Evolutionary conservation across 202 grass and related monocot genomes (phyloP), one percentile per base, ranked within the genome.

Genomic region (Bolboschoenoplectus hybrid): DNA sequence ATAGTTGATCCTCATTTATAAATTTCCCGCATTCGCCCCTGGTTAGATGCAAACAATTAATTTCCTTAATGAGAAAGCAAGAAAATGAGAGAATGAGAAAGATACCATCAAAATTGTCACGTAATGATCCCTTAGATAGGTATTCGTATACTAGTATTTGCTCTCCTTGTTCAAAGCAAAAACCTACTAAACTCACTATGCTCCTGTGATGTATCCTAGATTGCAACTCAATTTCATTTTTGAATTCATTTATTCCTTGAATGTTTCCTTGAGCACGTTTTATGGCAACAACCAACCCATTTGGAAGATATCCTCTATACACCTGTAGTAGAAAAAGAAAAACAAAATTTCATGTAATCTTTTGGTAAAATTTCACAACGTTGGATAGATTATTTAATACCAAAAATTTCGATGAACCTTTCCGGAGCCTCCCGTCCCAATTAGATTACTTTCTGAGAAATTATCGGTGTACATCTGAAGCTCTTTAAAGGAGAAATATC

Each of bases 201-300:
- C 94, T 94, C 81, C 89, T 83, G 85, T 97, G 94, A 62, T 97
- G 94, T 35, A 97, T 90, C 81, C 92, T 83, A 72, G 92, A 94
- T 1, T 92, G 81, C 77, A 92, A 80, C 85, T 97, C 94, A 34
- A 97, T 97, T 88, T 94, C 94, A 66, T 91, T 97, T 86, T 91
- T 94, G 87, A 97, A 97, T 68, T 97, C 94, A 16, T 85, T 11
- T 53, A 56, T 82, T 5, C 90, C 94, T 58, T 92, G 91, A 94
- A 50, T 87, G 86, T 4, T 74, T 70, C 36, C 89, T 32, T 3
- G 90, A 90, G 5, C 56, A 17, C 94, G 57, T 87, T 94, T 97
- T 80, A 97, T 92, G 39, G 94, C 94, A 5, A 91, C 90, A 9
- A 88, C 83, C 17, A 86, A 87, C 47, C 90, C 94, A 44, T 87